Percentiles rank a stretch among this genome's conserved stretches.
Conservation (phyloP, 169 alveolate genomes). For the Eimeria sp. region DNA sequence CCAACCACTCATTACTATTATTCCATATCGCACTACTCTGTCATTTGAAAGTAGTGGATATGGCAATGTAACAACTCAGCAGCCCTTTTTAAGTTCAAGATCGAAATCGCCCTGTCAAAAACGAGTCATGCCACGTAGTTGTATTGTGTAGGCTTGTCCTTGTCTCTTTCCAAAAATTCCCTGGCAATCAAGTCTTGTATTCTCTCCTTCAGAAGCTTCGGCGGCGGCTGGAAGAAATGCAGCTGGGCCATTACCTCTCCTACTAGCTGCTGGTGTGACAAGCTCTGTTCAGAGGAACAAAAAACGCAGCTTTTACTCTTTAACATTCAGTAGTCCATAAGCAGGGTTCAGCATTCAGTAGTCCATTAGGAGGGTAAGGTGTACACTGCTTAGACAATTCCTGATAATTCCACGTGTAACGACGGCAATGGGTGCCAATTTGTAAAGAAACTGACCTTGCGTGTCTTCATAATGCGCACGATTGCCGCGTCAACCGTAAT, state of each 20-base stretch:
- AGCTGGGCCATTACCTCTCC: conserved; percentile 86
- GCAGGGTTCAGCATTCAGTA: not conserved
- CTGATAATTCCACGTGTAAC: not conserved
- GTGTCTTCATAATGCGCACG: conserved; percentile 95
- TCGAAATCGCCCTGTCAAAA: not conserved
- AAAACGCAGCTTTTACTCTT: not conserved
- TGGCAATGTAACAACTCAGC: not conserved
- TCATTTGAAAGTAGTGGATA: not conserved
- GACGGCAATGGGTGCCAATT: not conserved
- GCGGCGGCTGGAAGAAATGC: conserved; percentile 87
- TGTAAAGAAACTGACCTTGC: conserved; percentile 81
- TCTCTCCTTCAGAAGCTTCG: conserved; percentile 90
- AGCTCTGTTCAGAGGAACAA: conserved; percentile 64
- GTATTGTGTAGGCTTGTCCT: conserved; percentile 85
- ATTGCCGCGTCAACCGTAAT: conserved; percentile 96
- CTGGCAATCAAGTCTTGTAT: conserved; percentile 92
- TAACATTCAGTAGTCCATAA: not conserved
- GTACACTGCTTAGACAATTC: not conserved
- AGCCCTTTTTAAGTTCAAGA: not conserved
- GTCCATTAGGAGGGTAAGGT: not conserved
- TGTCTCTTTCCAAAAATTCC: conserved; percentile 92
- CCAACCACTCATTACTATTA: not conserved
- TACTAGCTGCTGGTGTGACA: conserved; percentile 86
- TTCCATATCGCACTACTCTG: not conserved
- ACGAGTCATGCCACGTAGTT: conserved; percentile 86